Evolutionary conservation across 2,329 filamentous ascomycete species (phyloP), one percentile per base, ranked within the genome.

Genomic region (Sclerotinia sclerotiorum): DNA sequence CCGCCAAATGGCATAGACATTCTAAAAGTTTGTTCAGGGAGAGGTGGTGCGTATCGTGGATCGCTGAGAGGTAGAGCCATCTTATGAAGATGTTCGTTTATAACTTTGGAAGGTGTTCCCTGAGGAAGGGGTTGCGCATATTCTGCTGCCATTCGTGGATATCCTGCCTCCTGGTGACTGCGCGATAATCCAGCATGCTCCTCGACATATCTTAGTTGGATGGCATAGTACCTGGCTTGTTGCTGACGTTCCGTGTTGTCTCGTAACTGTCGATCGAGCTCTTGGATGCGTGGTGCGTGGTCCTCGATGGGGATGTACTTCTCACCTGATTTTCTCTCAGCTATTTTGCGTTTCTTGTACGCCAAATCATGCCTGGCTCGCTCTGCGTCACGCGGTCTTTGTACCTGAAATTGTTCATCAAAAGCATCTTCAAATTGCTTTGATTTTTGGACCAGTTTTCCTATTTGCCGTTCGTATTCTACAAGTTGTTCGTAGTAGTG

Each of bases 321-420:
- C 19, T 35, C 27, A 46, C 17, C 58, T 8, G 42, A 48, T n/a
- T 61, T 46, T 46, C 27, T 48, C 17, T 48, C 44, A 2, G 58
- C 46, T 62, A 49, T 49, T 57, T 57, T 57, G 4, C 58, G 44
- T 24, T 35, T 62, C 46, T 49, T 62, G 58, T 62, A 62, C 49
- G 44, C 44, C 6, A 48, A 48, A 24, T 61, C 58, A n/a, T 21
- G 19, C 27, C 19, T 46, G 27, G 44, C 58, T 32, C 58, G 44
- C n/a, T 48, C 27, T 48, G 27, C 19, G 15, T 61, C 58, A 61
- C 58, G 58, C 3, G 27, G 58, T 61, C 27, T 35, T 15, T 49
- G 21, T n/a, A 61, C 29, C 32, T 27, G 58, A 17, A 61, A 61
- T 15, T 49, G 44, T 11, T 32, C 42, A 10, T 61, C 58, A 11